These are phyloP conservation scores for Leavenworthia alabamica DNA, from an alignment of 345 rosid species.

Conservation along the genomic window DNA sequence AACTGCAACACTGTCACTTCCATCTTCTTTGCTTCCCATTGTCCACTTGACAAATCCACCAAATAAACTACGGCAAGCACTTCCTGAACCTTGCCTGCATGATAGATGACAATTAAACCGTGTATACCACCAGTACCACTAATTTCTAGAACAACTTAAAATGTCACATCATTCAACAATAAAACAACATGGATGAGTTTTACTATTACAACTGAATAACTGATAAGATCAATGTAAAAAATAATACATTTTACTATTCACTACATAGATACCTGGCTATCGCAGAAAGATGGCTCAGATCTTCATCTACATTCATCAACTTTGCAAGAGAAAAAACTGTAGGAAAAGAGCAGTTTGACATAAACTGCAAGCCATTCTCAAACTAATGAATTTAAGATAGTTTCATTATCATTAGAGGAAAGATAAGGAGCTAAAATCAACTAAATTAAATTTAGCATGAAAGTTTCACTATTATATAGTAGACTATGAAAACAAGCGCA, in stretches of 20 bases:
- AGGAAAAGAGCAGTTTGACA: slow-evolving; percentile 4
- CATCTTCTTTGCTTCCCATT: slow-evolving; percentile 83
- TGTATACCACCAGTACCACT: not conserved
- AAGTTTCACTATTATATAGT: not conserved
- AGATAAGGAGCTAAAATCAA: not conserved
- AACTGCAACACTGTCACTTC: slow-evolving; percentile 90
- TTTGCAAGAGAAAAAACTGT: slow-evolving; percentile 91
- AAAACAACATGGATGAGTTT: not conserved
- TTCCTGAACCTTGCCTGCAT: slow-evolving; percentile 95
- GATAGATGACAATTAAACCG: slow-evolving; percentile 9
- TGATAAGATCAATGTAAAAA: not conserved
- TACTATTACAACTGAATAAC: not conserved
- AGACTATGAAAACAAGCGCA: not conserved
- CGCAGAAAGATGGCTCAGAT: slow-evolving; percentile 85
- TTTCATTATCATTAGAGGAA: not conserved
- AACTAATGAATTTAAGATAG: not conserved
- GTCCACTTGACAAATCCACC: slow-evolving; percentile 99
- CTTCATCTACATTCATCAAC: slow-evolving; percentile 88
- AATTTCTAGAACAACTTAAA: not conserved
- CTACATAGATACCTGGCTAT: slow-evolving; percentile 65
- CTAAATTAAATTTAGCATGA: not conserved
- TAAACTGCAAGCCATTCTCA: not conserved
- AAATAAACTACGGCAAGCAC: slow-evolving; percentile 96
- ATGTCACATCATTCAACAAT: not conserved
- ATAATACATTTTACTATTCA: too few species aligned